Evolutionary conservation across 306 rosid species (phyloP), one percentile per base, ranked within the genome.

Genomic region (Carpinus fangiana): DNA sequence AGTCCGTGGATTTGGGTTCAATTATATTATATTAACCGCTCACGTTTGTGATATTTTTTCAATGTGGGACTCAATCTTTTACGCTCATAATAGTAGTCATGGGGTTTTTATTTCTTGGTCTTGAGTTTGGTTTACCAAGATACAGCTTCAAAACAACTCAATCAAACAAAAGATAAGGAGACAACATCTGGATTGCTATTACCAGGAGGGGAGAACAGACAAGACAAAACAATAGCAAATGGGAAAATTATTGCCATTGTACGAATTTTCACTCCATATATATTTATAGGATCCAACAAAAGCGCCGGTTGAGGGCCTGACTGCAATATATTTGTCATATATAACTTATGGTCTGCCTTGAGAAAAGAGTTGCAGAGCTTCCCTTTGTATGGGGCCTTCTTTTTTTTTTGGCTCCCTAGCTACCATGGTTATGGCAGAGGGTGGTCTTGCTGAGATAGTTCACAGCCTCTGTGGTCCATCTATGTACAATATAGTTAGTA

Each of bases 351-450:
- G 9, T 54, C 21, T 4, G 10, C 50, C 53, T 45, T 66, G 62
- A 55, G 46, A 73, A 76, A 54, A 45, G 70, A 70, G 53, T 73
- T 51, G 75, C 60, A 62, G 75, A 46, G 57, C 21, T 47, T 55
- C 74, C 75, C 28, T 46, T 55, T 5, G 45, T 68, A 47, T 23
- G 53, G 56, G 20, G 12, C 34, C 46, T 67, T 6, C 16, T 28
- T 38, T 53, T 6, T 21, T 28, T 38, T 53, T 8, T 10, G 16
- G 73, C 73, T 61, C 51, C 70, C 76, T n/a, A 52, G 73, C 81
- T 57, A 66, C 68, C 38, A 78, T 76, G 67, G 64, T 77, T 16
- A 82, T 78, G 81, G 76, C 66, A 36, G 65, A 52, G 61, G 79
- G 72, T 67, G 75, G 79, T 17, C 18, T 34, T 26, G 64, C 53